Evolutionary conservation across 2,329 filamentous ascomycete genomes (phyloP).

Genomic region (Penicillium thymicola): DNA sequence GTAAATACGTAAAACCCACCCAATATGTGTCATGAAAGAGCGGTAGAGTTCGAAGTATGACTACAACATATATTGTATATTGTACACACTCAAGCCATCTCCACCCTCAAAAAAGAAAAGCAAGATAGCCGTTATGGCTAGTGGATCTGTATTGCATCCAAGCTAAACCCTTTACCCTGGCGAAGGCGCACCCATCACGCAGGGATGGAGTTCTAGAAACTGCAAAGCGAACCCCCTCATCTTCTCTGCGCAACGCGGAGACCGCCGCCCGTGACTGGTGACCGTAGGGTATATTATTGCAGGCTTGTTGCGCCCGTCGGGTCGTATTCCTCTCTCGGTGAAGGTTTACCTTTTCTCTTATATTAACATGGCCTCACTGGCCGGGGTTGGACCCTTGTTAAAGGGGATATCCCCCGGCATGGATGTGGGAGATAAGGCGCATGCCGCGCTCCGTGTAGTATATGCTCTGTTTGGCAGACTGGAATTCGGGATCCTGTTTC

Average conservation of each 20-base stretch:
- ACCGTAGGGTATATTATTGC: background rate
- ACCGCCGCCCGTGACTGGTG: background rate
- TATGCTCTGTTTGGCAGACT: background rate
- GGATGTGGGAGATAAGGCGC: background rate
- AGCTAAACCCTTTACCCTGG: constrained; percentile 7
- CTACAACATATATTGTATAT: background rate
- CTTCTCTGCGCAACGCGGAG: constrained; percentile 2
- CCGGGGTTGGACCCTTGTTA: background rate
- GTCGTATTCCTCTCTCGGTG: constrained; percentile 3
- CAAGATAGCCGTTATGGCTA: background rate
- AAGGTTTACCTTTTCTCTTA: background rate
- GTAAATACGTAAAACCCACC: constrained; percentile 1
- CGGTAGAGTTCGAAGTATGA: background rate
- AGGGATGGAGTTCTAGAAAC: constrained; percentile 10
- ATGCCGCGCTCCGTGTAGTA: background rate
- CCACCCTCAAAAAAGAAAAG: background rate
- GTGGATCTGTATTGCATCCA: constrained; percentile 7
- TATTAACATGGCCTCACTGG: background rate
- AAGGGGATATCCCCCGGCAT: background rate
- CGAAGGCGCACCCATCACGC: background rate
- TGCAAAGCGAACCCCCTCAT: constrained; percentile 6
- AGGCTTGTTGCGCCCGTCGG: constrained; percentile 1
- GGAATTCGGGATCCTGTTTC: background rate
- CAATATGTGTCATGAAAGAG: background rate
- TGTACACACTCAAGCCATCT: background rate